Conservation (phyloP, 345 rosid species). For the Arabis alpina region DNA sequence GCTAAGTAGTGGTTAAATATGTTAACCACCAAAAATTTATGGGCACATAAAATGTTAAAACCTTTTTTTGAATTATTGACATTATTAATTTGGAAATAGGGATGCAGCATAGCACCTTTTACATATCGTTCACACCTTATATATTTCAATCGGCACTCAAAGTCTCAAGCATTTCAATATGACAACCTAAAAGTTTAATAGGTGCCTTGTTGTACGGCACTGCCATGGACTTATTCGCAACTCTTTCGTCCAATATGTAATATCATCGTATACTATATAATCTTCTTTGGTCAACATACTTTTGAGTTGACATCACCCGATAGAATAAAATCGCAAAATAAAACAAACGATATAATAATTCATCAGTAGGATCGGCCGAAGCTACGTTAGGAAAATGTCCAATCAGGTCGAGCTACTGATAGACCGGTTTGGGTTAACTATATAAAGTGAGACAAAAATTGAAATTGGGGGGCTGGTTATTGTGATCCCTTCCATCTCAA, state of each 20-base stretch:
- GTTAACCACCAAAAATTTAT: too few relatives aligned
- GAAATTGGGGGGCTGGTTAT: constrained; percentile 19
- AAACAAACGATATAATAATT: constrained; percentile 1
- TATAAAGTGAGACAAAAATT: constrained; percentile 33
- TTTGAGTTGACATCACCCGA: constrained; percentile 31
- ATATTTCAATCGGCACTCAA: background rate
- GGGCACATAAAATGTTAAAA: too few relatives aligned
- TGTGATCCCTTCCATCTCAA: constrained; percentile 26
- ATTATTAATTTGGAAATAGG: background rate
- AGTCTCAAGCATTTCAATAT: constrained; percentile 25
- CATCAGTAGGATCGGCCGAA: constrained; percentile 32
- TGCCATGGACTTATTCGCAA: constrained; percentile 25
- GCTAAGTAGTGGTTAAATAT: too few relatives aligned
- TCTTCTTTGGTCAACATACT: constrained; percentile 26
- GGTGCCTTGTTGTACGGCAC: constrained; percentile 23
- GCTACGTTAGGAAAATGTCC: constrained; percentile 36
- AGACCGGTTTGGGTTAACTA: constrained; percentile 37
- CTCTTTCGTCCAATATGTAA: constrained; percentile 13
- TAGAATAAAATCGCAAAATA: constrained; percentile 19
- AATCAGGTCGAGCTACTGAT: constrained; percentile 45
- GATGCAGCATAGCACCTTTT: too few relatives aligned
- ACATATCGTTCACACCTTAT: too few relatives aligned
- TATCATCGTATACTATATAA: background rate
- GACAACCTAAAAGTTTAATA: constrained; percentile 31
- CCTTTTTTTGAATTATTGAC: background rate